Evolutionary conservation across 1,284 basidiomycete genomes (phyloP).

Genomic region (Austroboletus niveus): DNA sequence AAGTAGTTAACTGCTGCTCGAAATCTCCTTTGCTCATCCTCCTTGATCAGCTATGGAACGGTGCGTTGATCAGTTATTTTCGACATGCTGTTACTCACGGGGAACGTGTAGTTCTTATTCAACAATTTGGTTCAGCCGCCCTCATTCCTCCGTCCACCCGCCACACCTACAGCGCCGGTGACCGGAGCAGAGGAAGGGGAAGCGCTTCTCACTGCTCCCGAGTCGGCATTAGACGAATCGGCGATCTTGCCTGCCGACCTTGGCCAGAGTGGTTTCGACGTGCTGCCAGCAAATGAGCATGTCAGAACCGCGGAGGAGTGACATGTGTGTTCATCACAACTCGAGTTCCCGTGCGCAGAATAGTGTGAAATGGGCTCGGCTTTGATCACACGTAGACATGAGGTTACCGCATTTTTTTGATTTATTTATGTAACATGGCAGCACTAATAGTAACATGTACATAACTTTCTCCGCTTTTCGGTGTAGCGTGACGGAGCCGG

Average conservation of each 20-base stretch:
- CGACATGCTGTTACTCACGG: slow-evolving; percentile 9
- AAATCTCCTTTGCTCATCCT: slow-evolving; percentile 9
- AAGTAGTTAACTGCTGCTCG: slow-evolving; percentile 35
- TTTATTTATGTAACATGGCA: neutral
- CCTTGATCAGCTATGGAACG: slow-evolving; percentile 51
- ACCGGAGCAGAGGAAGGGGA: slow-evolving; percentile 50
- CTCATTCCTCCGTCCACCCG: slow-evolving; percentile 47
- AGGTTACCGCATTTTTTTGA: neutral
- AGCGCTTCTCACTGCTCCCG: slow-evolving; percentile 38
- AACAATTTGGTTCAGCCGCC: slow-evolving; percentile 71
- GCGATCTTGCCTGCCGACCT: slow-evolving; percentile 71
- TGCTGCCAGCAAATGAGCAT: slow-evolving; percentile 55
- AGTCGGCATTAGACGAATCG: slow-evolving; percentile 63
- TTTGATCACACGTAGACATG: neutral
- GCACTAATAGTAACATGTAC: neutral
- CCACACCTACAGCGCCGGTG: slow-evolving; percentile 31
- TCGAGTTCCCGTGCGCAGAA: neutral
- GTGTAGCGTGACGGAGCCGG: slow-evolving; percentile 17
- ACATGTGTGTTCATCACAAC: neutral
- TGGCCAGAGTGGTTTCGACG: slow-evolving; percentile 69
- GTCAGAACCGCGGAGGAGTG: slow-evolving; percentile 25
- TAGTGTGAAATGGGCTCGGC: neutral
- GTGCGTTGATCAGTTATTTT: slow-evolving; percentile 34
- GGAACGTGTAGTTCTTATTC: slow-evolving; percentile 62
- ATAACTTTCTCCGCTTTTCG: slow-evolving; percentile 1